Percentiles rank a stretch among this genome's conserved stretches.
These are phyloP conservation scores for Leccinum barrowsii DNA, from an alignment of 768 basidiomycete genomes.

Conservation along the genomic window DNA sequence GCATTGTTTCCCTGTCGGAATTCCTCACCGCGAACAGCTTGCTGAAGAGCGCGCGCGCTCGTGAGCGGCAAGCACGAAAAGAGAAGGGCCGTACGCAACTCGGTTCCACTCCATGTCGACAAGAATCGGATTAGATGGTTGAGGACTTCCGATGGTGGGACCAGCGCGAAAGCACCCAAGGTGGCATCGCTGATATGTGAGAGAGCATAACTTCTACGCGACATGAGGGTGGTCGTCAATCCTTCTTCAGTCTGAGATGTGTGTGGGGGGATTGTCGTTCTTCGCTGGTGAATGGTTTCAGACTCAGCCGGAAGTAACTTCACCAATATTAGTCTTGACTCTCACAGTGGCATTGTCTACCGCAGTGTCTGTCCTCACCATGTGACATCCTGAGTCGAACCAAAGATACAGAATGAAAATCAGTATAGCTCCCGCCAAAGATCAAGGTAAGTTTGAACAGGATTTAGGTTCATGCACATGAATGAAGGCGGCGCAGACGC, in stretches of 20 bases:
- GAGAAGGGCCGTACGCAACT: conserved; percentile 49
- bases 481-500: neutral
- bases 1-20: neutral
- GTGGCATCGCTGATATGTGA: conserved; percentile 58
- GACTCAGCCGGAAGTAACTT: neutral
- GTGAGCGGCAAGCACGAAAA: conserved; percentile 10
- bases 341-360: neutral
- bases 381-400: neutral
- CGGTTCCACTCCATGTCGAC: conserved; percentile 83
- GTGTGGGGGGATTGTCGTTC: neutral
- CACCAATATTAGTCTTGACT: neutral
- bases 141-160: conserved; percentile 60
- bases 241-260: neutral
- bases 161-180: conserved; percentile 57
- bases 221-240: conserved; percentile 38
- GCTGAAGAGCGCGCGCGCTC: conserved; percentile 34
- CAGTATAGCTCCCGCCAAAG: neutral
- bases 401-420: neutral
- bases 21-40: conserved; percentile 66
- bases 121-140: conserved; percentile 74
- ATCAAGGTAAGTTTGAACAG: neutral
- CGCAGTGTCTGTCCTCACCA: neutral
- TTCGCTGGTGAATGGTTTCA: neutral
- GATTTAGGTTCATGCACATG: neutral
- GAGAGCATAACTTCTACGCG: conserved; percentile 45